Evolutionary conservation across 495 filamentous ascomycete species (phyloP), one percentile per base, ranked within the genome.

Genomic region (Xylaria sp.): DNA sequence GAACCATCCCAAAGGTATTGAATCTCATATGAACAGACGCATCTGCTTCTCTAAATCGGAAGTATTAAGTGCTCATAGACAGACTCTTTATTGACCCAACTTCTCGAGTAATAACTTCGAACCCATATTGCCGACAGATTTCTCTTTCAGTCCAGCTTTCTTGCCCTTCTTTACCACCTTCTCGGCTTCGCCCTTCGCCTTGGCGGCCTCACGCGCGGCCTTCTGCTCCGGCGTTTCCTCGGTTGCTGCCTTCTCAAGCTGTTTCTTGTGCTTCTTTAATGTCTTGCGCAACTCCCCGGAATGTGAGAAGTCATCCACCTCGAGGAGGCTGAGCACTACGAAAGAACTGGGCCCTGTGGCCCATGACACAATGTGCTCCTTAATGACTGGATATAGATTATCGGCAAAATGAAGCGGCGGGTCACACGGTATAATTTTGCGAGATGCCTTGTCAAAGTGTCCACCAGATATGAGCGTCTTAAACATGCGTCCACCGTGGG

Each of bases 391-490:
- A 73, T 93, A 98, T 15, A 98, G 82, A 57, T 92, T 81, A 68
- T 88, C 85, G 72, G 93, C 89, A 82, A 98, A 99, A 71, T 89
- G 85, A 61, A 97, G 85, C n/a, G 90, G 82, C 9, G 94, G 93
- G n/a, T 92, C 86, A 21, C 90, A 85, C 69, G 88, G 87, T 78
- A 85, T 88, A 55, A 97, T 82, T 59, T 85, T 87, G 79, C 92
- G 93, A 3, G 85, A 84, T 43, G 84, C 86, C 29, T 83, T 84
- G 81, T 97, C 93, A 79, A 91, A 99, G 31, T 87, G 89, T 12
- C 97, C 96, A 26, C 96, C 95, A 41, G 91, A 88, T 33, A 97
- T 92, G 1, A 99, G 86, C 0, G 90, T 90, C 81, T 97, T 98
- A 71, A 97, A 87, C 90, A 97, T 92, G 61, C 92, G 89, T n/a